Evolutionary conservation across 108 stramenopile species (phyloP).

Genomic region (Phaeodactylum tricornutum): DNA sequence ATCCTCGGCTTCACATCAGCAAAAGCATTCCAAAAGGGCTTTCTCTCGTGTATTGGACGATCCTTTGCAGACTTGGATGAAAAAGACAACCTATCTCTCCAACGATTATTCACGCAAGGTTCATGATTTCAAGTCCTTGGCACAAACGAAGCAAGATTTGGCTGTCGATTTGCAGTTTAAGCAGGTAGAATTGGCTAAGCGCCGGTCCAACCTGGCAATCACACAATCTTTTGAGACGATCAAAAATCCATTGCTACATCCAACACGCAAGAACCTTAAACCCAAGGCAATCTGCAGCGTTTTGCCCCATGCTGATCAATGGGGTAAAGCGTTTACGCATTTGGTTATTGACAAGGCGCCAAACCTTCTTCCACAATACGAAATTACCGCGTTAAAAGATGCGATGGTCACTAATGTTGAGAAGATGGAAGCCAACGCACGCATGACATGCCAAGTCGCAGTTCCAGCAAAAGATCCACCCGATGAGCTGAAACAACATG

Average conservation of each 20-base stretch:
- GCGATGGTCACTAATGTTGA: constrained; percentile 73
- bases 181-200: constrained; percentile 23
- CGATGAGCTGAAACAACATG: constrained; percentile 7
- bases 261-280: constrained; percentile 48
- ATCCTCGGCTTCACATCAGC: constrained; percentile 14
- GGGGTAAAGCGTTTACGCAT: constrained; percentile 73
- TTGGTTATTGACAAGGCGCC: constrained; percentile 78
- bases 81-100: constrained; percentile 80
- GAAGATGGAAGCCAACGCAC: constrained; percentile 36
- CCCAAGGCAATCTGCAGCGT: constrained; percentile 55
- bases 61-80: constrained; percentile 75
- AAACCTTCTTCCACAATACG: constrained; percentile 7
- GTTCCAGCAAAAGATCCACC: constrained; percentile 21
- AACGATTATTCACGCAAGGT: constrained; percentile 70
- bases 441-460: constrained; percentile 76
- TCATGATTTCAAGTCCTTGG: constrained; percentile 79
- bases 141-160: constrained; percentile 47
- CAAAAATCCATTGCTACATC: constrained; percentile 22
- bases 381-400: constrained; percentile 13
- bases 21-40: constrained; percentile 43
- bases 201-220: constrained; percentile 26
- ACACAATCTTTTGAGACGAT: constrained; percentile 23
- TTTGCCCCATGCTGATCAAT: constrained; percentile 59
- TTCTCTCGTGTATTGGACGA: constrained; percentile 78
- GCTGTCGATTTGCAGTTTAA: constrained; percentile 34